Evolutionary conservation across 768 basidiomycete genomes (phyloP).

Genomic region (Mycena epipterygia): DNA sequence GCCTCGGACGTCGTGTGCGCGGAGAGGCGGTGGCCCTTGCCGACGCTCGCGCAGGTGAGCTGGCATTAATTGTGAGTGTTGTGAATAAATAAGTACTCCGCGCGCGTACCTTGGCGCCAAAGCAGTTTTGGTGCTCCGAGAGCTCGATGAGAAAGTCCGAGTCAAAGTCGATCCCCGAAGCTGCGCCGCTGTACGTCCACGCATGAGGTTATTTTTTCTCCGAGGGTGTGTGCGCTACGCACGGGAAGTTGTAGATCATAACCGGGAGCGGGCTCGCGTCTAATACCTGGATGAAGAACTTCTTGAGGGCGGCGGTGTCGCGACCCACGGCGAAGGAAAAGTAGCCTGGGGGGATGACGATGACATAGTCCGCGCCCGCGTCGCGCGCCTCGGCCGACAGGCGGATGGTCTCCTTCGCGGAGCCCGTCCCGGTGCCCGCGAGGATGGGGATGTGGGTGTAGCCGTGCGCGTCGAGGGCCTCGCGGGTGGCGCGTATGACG

Average conservation of each 20-base stretch:
- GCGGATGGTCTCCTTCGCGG: conserved; percentile 71
- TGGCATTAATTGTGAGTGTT: no score
- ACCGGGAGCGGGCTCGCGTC: conserved; percentile 37
- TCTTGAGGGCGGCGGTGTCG: conserved; percentile 28
- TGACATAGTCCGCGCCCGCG: conserved; percentile 75
- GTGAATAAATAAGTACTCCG: background rate
- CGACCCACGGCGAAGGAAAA: conserved; percentile 45
- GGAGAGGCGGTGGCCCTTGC: conserved; percentile 36
- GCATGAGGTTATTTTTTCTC: background rate
- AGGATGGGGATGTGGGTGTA: conserved; percentile 64
- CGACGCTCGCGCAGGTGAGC: conserved; percentile 38
- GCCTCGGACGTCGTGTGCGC: conserved; percentile 33
- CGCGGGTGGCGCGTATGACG: conserved; percentile 64
- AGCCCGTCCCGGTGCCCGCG: conserved; percentile 74
- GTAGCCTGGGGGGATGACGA: conserved; percentile 77
- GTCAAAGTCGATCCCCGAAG: conserved; percentile 36
- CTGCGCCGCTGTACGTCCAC: conserved; percentile 33
- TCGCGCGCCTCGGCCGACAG: conserved; percentile 69
- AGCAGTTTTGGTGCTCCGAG: conserved; percentile 39
- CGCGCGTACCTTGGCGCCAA: conserved; percentile 33
- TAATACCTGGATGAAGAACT: conserved; percentile 35
- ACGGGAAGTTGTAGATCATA: conserved; percentile 41
- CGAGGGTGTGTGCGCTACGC: background rate
- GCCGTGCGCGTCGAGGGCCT: conserved; percentile 65
- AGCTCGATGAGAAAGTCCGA: conserved; percentile 36